Conservation (phyloP, 176 grass and related monocot species). For the Aegilops umbellulata region DNA sequence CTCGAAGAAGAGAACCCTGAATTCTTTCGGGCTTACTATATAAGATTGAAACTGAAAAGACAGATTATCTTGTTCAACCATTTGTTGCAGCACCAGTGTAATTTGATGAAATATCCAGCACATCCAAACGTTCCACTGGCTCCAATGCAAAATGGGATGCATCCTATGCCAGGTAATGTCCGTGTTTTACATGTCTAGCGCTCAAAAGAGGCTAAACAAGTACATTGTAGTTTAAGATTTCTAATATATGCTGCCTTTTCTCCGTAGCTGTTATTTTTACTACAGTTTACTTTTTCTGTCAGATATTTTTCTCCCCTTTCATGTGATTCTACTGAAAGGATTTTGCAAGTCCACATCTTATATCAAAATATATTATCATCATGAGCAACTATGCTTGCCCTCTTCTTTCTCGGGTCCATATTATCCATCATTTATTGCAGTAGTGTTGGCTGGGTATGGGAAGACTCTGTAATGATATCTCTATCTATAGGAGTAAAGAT, state of each 20-base stretch:
- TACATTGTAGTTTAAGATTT: background rate
- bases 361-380: background rate
- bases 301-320: constrained; percentile 12
- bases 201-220: background rate
- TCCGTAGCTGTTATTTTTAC: constrained; percentile 12
- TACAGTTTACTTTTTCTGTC: constrained; percentile 15
- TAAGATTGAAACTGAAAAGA: constrained; percentile 92
- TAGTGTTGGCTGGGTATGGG: background rate
- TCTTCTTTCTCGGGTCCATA: background rate
- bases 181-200: background rate
- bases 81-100: constrained; percentile 85
- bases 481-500: background rate
- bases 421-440: constrained; percentile 12
- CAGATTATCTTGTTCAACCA: constrained; percentile 98
- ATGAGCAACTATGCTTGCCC: background rate
- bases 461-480: background rate
- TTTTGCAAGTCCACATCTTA: background rate
- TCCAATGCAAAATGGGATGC: constrained; percentile 84
- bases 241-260: background rate
- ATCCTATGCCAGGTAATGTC: constrained; percentile 82
- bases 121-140: constrained; percentile 66
- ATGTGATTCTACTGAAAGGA: background rate
- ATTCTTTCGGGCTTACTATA: constrained; percentile 94
- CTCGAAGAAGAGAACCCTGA: constrained; percentile 97
- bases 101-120: constrained; percentile 85